A percentile compares a stretch with the other conserved stretches of the same genome.
Evolutionary conservation across 2,329 filamentous ascomycete genomes (phyloP).

Genomic region (Xylariaceae sp.): DNA sequence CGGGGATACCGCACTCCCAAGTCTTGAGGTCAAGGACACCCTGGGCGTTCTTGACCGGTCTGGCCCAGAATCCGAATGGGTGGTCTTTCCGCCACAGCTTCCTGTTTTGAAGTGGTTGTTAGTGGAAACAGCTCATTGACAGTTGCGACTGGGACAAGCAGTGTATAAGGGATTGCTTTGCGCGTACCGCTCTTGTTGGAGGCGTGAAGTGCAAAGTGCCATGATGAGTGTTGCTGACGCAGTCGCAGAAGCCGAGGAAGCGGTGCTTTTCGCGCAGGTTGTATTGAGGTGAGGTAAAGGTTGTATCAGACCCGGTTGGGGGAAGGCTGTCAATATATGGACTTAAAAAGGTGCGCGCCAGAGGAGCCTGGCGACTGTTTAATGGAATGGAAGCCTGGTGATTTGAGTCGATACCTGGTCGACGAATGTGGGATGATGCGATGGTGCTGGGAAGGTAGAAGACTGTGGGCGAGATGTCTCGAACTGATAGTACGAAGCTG

Average conservation of each 20-base stretch:
- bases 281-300: neutral
- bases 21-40: constrained; percentile 87
- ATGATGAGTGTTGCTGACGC: constrained; percentile 45
- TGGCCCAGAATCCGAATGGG: constrained; percentile 95
- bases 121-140: constrained; percentile 5
- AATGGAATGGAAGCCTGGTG: too few species aligned
- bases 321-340: too few species aligned
- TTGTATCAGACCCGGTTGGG: neutral
- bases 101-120: constrained; percentile 39
- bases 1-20: constrained; percentile 96
- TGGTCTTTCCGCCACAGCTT: constrained; percentile 98
- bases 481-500: too few species aligned
- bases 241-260: too few species aligned
- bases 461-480: too few species aligned
- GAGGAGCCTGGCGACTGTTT: too few species aligned
- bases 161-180: neutral
- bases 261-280: too few species aligned
- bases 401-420: too few species aligned
- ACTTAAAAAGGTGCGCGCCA: too few species aligned
- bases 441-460: too few species aligned
- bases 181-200: constrained; percentile 80
- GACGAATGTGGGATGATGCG: too few species aligned
- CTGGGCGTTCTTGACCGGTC: constrained; percentile 72
- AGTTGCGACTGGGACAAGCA: neutral
- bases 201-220: constrained; percentile 83